These are phyloP conservation scores for Daldinia eschscholtzii DNA, from an alignment of 2,329 filamentous ascomycete species.

Conservation along the genomic window DNA sequence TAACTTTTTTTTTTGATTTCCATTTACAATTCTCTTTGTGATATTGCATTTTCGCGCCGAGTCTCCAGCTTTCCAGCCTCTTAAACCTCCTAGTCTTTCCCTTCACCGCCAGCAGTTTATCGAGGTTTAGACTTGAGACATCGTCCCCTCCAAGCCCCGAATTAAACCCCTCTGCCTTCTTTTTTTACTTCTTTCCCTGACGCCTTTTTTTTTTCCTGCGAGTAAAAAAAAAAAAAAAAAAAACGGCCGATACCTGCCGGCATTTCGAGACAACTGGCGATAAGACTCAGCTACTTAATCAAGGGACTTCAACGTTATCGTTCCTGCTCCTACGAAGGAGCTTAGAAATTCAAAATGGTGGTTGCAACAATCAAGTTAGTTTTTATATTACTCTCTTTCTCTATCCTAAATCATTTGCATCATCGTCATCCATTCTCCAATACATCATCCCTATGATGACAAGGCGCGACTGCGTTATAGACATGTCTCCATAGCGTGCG, in stretches of 20 bases:
- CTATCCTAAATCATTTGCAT: constrained; percentile 32
- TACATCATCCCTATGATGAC: constrained; percentile 1
- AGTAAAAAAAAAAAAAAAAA: constrained; percentile 27
- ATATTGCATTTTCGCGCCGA: constrained; percentile 35
- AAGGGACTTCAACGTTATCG: constrained; percentile 40
- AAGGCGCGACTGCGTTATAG: constrained; percentile 35
- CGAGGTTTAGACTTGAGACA: constrained; percentile 42
- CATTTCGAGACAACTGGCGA: constrained; percentile 47
- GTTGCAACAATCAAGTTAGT: constrained; percentile 75
- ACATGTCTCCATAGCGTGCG: constrained; percentile 23
- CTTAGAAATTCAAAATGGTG: constrained; percentile 64
- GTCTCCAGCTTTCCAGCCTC: constrained; percentile 30
- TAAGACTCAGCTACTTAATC: constrained; percentile 44
- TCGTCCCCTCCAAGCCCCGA: constrained; percentile 31
- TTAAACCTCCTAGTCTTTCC: constrained; percentile 17
- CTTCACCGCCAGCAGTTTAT: constrained; percentile 37
- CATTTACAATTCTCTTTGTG: constrained; percentile 41
- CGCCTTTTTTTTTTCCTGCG: constrained; percentile 35
- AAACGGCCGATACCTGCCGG: constrained; percentile 47
- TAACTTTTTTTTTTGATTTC: constrained; percentile 30
- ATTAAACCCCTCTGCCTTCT: constrained; percentile 43
- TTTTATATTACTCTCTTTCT: constrained; percentile 17
- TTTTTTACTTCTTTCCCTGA: constrained; percentile 31
- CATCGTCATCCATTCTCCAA: constrained; percentile 22
- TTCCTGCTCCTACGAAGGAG: constrained; percentile 56